phyloP scores from a whole-genome alignment of 2,329 filamentous ascomycete species.

The Verticillium dahliae region DNA sequence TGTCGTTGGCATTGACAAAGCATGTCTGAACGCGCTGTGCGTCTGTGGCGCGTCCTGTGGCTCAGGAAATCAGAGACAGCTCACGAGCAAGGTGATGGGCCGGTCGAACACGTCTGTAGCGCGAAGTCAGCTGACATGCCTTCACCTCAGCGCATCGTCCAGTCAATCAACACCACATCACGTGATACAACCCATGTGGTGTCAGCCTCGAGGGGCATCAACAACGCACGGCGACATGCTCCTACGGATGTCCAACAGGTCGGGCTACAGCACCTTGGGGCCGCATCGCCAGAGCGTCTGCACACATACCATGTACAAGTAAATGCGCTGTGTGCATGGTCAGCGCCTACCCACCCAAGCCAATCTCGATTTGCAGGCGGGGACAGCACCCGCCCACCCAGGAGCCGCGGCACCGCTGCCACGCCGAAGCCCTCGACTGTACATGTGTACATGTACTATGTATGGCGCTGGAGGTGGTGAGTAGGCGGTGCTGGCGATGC shows the following conservation, averaged over 20 bases:
- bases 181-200: neutral
- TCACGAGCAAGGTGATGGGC: neutral
- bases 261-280: neutral
- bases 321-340: neutral
- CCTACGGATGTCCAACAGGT: neutral
- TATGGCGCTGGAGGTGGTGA: neutral
- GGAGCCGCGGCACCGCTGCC: neutral
- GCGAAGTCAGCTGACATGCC: neutral
- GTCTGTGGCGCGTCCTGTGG: neutral
- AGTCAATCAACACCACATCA: neutral
- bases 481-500: neutral
- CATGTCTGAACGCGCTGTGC: neutral
- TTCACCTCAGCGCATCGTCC: too few relatives aligned
- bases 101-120: neutral
- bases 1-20: neutral
- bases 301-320: too few relatives aligned
- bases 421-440: neutral
- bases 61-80: neutral
- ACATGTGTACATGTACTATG: too few relatives aligned
- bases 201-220: too few relatives aligned
- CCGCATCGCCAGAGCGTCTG: too few relatives aligned
- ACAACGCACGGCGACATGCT: too few relatives aligned
- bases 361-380: neutral
- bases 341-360: neutral
- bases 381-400: slow-evolving; percentile 1